Evolutionary conservation across 2,329 filamentous ascomycete species (phyloP), one percentile per base, ranked within the genome.

Genomic region (Colletotrichum endophyticum): DNA sequence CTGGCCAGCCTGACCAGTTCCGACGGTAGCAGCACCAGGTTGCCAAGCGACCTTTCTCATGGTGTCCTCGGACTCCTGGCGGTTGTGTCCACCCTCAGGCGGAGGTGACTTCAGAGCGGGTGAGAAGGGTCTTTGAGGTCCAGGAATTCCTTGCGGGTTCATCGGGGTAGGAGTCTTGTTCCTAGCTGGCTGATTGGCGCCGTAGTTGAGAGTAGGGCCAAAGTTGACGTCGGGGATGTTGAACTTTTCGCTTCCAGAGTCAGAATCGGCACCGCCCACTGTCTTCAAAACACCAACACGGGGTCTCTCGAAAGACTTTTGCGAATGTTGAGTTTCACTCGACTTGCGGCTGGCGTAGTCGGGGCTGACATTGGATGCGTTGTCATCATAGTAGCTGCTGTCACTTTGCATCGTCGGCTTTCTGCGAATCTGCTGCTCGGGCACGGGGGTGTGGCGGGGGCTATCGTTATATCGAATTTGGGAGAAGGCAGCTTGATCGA

Each of bases 251-350:
- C 57, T 69, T 44, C 15, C 56, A 11, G 61, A 80, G 32, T 71
- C 78, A 9, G 80, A 80, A 2, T 87, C 85, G 5, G 81, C 80
- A n/a, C 88, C 87, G 6, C 95, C 96, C 13, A 96, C 93, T 2
- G 94, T 95, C 82, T 94, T 96, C 82, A 96, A 87, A 8, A 96
- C 92, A 66, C 96, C 96, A 78, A 94, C 94, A 78, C 96, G 91
- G 19, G 94, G 94, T 75, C 91, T 91, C 73, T 95, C 93, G 11
- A 90, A 84, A 0, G 90, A 90, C 75, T 88, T 84, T 78, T 87
- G 84, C 34, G 74, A 76, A 25, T 66, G 64, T 36, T 73, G 68
- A 3, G 87, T 87, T 56, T 88, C 88, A 63, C 86, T 87, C 62
- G 91, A 92, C 57, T 86, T 89, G 34, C 87, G 88, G 84, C 94